These are phyloP conservation scores for Phyllostachys edulis DNA, from an alignment of 176 grass and related monocot species.

Conservation along the genomic window DNA sequence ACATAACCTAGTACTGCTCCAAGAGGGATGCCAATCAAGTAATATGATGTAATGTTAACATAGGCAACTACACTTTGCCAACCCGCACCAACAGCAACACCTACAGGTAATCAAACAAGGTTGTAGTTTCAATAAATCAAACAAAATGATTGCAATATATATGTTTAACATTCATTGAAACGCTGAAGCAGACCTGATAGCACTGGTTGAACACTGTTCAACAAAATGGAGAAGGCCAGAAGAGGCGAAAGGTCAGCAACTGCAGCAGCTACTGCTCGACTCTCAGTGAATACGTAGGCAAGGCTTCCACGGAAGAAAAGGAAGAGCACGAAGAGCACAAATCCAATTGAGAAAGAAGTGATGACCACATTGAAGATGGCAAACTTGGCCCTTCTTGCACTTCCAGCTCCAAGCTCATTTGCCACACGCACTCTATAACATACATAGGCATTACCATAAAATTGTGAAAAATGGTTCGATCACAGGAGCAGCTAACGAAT, in stretches of 20 bases:
- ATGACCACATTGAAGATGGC: constrained; percentile 57
- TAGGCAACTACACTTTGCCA: constrained; percentile 78
- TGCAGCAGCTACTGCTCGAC: constrained; percentile 39
- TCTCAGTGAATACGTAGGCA: constrained; percentile 77
- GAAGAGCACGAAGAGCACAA: constrained; percentile 57
- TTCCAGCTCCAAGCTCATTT: constrained; percentile 86
- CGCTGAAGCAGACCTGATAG: constrained; percentile 54
- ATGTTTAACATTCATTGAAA: background rate
- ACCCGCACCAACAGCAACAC: constrained; percentile 73
- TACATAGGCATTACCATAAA: background rate
- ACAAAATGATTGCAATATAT: background rate
- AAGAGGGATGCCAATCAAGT: constrained; percentile 79
- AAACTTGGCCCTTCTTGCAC: constrained; percentile 59
- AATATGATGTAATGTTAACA: constrained; percentile 82
- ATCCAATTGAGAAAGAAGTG: constrained; percentile 53
- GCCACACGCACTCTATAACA: constrained; percentile 61
- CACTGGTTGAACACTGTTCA: constrained; percentile 91
- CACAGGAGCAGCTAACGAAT: background rate
- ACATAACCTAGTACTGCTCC: constrained; percentile 65
- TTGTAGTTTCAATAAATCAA: background rate
- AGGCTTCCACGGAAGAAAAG: constrained; percentile 56
- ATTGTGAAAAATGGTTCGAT: background rate
- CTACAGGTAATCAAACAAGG: constrained; percentile 27
- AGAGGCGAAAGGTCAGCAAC: constrained; percentile 69
- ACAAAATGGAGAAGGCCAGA: constrained; percentile 76